Conservation (phyloP, 2,329 filamentous ascomycete genomes). For the Alternaria sp. region DNA sequence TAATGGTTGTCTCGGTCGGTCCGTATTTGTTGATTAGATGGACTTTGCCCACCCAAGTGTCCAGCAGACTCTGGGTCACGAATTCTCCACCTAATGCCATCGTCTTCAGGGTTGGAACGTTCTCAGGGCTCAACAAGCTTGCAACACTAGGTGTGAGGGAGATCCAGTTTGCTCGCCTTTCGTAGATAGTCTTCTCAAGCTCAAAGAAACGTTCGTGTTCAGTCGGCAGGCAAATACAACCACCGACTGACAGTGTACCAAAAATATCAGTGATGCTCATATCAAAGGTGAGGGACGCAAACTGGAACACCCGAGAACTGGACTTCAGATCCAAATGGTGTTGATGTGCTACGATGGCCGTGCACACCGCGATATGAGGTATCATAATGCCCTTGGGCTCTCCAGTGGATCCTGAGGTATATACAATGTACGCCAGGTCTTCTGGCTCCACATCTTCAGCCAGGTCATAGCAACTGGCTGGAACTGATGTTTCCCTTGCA, state of each 20-base stretch:
- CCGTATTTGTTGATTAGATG: neutral
- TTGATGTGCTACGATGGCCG: slow-evolving; percentile 28
- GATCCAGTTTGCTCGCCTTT: neutral
- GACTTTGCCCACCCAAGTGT: neutral
- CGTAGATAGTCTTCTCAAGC: neutral
- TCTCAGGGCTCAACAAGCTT: neutral
- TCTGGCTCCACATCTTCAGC: neutral
- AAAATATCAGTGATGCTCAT: slow-evolving; percentile 64
- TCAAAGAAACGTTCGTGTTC: neutral
- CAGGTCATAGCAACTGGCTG: neutral
- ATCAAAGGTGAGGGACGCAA: slow-evolving; percentile 44
- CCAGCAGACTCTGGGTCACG: neutral
- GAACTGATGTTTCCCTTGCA: neutral
- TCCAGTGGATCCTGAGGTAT: slow-evolving; percentile 55
- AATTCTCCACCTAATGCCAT: neutral
- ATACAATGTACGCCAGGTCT: slow-evolving; percentile 66
- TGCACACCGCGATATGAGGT: slow-evolving; percentile 64
- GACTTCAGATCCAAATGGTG: slow-evolving; percentile 9
- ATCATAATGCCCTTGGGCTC: slow-evolving; percentile 69
- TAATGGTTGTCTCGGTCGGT: neutral
- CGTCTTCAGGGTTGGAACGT: neutral
- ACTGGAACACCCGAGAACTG: slow-evolving; percentile 23
- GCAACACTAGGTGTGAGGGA: neutral
- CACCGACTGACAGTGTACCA: slow-evolving; percentile 64
- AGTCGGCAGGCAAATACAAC: slow-evolving; percentile 50